These are phyloP conservation scores for Nicotiana knightiana DNA, from an alignment of 257 asterid genomes.

Conservation along the genomic window DNA sequence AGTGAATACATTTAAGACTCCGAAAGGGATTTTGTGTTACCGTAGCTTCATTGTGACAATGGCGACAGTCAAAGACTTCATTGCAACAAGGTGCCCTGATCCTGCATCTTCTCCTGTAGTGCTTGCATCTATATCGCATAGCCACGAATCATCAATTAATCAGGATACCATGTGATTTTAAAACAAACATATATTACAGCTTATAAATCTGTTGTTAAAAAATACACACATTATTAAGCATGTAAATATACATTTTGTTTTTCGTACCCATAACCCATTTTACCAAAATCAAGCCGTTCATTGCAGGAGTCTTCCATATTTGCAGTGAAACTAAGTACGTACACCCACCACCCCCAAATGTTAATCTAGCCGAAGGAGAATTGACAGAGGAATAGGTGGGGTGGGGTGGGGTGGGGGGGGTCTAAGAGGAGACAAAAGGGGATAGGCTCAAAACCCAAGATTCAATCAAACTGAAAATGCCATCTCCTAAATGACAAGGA, in stretches of 20 bases:
- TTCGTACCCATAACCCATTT: conserved; percentile 90
- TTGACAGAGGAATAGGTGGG: not conserved
- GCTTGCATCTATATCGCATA: conserved; percentile 45
- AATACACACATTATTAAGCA: not conserved
- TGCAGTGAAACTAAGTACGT: conserved; percentile 14
- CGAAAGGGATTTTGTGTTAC: conserved; percentile 13
- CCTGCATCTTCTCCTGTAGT: conserved; percentile 67
- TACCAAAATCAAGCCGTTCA: conserved; percentile 90
- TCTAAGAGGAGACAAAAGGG: not conserved
- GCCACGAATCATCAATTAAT: not conserved
- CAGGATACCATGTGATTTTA: no score
- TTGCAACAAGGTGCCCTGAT: conserved; percentile 73
- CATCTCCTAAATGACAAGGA: not conserved
- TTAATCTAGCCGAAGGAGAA: conserved; percentile 5
- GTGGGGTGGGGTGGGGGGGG: not conserved
- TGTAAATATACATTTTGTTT: not conserved
- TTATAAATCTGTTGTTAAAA: not conserved
- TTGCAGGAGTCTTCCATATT: conserved; percentile 60
- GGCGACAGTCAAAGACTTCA: conserved; percentile 69
- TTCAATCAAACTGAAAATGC: not conserved
- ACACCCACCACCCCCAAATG: conserved; percentile 16
- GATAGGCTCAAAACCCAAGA: not conserved
- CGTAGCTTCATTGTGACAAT: conserved; percentile 66
- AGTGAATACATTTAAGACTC: not conserved
- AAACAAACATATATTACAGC: not conserved